Conservation (phyloP, 2,329 filamentous ascomycete genomes). For the Magnaporthiopsis poae region DNA sequence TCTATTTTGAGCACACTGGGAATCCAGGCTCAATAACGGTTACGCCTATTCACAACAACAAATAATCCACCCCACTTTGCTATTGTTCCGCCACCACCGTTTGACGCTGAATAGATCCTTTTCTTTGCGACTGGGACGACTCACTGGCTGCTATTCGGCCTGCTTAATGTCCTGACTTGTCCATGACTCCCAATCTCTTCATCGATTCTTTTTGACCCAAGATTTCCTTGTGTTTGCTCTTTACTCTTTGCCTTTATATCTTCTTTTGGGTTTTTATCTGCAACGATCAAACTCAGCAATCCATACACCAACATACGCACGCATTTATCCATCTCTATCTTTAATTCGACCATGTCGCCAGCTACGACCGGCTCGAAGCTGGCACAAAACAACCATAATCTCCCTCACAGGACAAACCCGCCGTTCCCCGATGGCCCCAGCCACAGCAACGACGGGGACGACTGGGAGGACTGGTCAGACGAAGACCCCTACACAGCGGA, state of each 20-base stretch:
- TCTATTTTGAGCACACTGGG: background rate
- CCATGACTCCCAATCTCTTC: background rate
- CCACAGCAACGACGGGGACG: conserved; percentile 22
- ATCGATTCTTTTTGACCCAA: background rate
- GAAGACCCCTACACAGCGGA: conserved; percentile 31
- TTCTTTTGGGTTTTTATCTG: conserved; percentile 8
- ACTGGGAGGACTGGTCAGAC: conserved; percentile 47
- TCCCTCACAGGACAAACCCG: background rate
- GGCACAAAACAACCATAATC: conserved; percentile 10
- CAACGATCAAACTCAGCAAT: background rate
- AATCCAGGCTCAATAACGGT: background rate
- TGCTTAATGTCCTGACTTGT: background rate
- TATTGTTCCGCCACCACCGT: background rate
- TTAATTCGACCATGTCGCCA: conserved; percentile 4
- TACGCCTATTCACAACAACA: too few species aligned
- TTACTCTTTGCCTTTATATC: conserved; percentile 4
- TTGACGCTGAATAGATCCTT: background rate
- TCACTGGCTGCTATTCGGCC: background rate
- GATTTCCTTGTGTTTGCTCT: background rate
- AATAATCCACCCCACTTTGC: background rate
- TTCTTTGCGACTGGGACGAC: conserved; percentile 4
- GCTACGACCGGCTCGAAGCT: conserved; percentile 19
- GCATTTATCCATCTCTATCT: conserved; percentile 5
- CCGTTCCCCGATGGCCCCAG: conserved; percentile 8
- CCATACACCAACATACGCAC: conserved; percentile 1